phyloP scores from a whole-genome alignment of 208 protist genomes.

The Crithidia brevicula region DNA sequence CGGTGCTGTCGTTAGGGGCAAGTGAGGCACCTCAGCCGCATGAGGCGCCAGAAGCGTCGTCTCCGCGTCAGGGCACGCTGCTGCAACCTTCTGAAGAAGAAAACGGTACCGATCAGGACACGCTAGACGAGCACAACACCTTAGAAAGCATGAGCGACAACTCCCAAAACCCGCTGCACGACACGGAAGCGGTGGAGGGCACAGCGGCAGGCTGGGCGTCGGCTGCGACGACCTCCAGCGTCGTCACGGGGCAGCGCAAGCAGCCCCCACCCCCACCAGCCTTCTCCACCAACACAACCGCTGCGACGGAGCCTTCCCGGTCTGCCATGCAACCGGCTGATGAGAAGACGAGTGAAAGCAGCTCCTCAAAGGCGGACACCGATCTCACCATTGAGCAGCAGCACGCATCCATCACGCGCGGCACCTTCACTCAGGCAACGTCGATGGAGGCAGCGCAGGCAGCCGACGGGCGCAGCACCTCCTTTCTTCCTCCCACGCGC shows the following conservation, averaged over 20 bases:
- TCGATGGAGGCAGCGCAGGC: slow-evolving; percentile 17
- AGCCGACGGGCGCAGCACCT: slow-evolving; percentile 25
- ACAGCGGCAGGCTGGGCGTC: neutral
- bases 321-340: slow-evolving; percentile 11
- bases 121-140: slow-evolving; percentile 2
- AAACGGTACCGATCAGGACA: too few species aligned
- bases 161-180: neutral
- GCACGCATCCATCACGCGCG: slow-evolving; percentile 3
- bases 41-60: too few species aligned
- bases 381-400: slow-evolving; percentile 27
- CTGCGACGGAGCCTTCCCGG: slow-evolving; percentile 1
- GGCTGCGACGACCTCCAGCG: neutral
- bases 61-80: too few species aligned
- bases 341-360: neutral
- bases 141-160: neutral
- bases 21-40: too few species aligned
- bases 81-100: too few species aligned
- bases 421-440: slow-evolving; percentile 11
- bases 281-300: slow-evolving; percentile 10
- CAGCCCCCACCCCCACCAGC: slow-evolving; percentile 17
- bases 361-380: neutral
- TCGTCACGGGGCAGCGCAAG: neutral
- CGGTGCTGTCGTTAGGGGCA: neutral
- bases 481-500: slow-evolving; percentile 24
- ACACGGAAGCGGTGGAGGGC: slow-evolving; percentile 13